Evolutionary conservation across 352 stramenopile genomes (phyloP), one percentile per base, ranked within the genome.

Genomic region (Aphanomyces euteiches): DNA sequence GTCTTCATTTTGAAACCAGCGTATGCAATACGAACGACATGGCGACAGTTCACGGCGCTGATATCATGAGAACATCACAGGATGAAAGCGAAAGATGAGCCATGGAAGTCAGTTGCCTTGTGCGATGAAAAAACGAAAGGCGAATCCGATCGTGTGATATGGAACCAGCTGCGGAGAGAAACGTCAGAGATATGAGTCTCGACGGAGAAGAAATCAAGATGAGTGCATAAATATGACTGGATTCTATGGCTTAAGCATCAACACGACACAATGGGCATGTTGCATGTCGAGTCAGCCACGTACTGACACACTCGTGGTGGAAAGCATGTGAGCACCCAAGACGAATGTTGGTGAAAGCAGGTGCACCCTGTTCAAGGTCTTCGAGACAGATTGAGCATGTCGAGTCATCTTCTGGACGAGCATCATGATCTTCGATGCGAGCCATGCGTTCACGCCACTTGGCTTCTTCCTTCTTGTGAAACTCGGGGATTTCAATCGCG

Each of bases 191-290:
- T 28, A 28, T 28, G 28, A 28, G 28, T 28, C 28, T 28, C 28
- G 28, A 28, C 28, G 28, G 43, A 50, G 10, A 50, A 50, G 43
- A n/a, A n/a, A 50, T 12, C 10, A 50, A 50, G 10, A 50, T 3
- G 17, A 50, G 2, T n/a, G 43, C 43, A 50, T 50, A 50, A 50
- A 50, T 50, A 50, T 12, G 43, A n/a, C 43, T 50, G 43, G 43
- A 50, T 50, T 50, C 10, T 12, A 50, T 28, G 50, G 17, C 19
- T 37, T 61, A 61, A 10, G 43, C 54, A 13, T 3, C 41, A 0
- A 61, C 64, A 1, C 64, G 64, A 47, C 64, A 70, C 36, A 70
- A 40, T 28, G 64, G 64, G n/a, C 64, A 70, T 47, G 64, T 70
- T 5, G 34, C 39, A 2, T 70, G 64, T 7, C 64, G 64, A 17